Conservation (phyloP, 306 rosid species). For the Fagus sylvatica region DNA sequence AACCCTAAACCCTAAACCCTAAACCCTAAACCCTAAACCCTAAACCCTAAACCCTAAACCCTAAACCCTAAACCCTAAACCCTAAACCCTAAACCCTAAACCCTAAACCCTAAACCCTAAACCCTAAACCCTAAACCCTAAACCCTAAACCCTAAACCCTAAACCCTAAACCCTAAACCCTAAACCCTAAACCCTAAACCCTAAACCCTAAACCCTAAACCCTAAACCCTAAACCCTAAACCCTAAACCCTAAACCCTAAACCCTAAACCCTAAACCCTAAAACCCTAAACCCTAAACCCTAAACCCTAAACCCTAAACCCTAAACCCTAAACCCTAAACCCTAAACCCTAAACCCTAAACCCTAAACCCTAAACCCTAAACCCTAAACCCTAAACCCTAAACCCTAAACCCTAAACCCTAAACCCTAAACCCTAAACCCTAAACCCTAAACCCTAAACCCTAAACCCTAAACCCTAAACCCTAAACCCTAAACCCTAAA, state of each 20-base stretch:
- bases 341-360: conserved; percentile 35
- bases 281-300: conserved; percentile 18
- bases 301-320: conserved; percentile 20
- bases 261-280: conserved; percentile 23
- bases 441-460: conserved; percentile 12
- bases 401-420: conserved; percentile 11
- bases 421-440: conserved; percentile 2
- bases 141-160: conserved; percentile 19
- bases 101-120: conserved; percentile 25
- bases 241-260: conserved; percentile 25
- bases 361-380: conserved; percentile 18
- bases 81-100: conserved; percentile 4
- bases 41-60: conserved; percentile 25
- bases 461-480: conserved; percentile 26
- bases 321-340: conserved; percentile 25
- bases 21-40: conserved; percentile 30
- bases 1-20: conserved; percentile 25
- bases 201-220: conserved; percentile 17
- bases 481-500: conserved; percentile 28
- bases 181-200: conserved; percentile 21
- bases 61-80: conserved; percentile 20
- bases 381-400: conserved; percentile 21
- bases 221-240: conserved; percentile 15
- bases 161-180: conserved; percentile 20
- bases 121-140: conserved; percentile 21